These are phyloP conservation scores for Metarhizium album DNA, from an alignment of 2,329 filamentous ascomycete species.

Conservation along the genomic window DNA sequence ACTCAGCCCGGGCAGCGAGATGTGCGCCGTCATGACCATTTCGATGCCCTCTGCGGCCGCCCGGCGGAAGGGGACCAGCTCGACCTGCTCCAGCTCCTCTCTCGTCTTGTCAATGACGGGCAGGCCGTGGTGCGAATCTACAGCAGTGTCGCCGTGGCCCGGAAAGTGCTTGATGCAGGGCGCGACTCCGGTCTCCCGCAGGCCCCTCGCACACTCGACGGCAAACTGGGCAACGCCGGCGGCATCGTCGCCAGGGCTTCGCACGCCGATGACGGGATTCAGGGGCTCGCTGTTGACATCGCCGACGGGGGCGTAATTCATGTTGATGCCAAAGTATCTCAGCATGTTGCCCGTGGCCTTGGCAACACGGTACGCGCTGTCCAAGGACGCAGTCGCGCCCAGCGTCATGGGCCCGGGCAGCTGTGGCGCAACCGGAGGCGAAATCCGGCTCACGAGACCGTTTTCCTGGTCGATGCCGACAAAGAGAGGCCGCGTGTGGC, in stretches of 20 bases:
- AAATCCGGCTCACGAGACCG: constrained; percentile 16
- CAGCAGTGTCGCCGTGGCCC: constrained; percentile 16
- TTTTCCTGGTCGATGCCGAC: constrained; percentile 19
- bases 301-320: constrained; percentile 18
- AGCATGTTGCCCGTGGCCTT: constrained; percentile 13
- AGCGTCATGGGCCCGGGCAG: constrained; percentile 16
- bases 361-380: constrained; percentile 10
- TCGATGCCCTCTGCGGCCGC: constrained; percentile 13
- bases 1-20: constrained; percentile 13
- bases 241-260: constrained; percentile 16
- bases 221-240: constrained; percentile 11
- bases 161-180: constrained; percentile 19
- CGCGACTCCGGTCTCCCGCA: constrained; percentile 11
- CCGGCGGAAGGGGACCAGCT: constrained; percentile 14
- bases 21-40: constrained; percentile 19
- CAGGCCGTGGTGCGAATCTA: constrained; percentile 17
- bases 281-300: constrained; percentile 17
- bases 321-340: constrained; percentile 17
- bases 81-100: constrained; percentile 11
- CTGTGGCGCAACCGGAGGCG: constrained; percentile 15
- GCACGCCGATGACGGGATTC: constrained; percentile 17
- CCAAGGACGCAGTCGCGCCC: constrained; percentile 12
- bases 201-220: constrained; percentile 11
- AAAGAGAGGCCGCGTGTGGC: constrained; percentile 15
- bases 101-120: constrained; percentile 15